Conservation (phyloP, 768 basidiomycete species). For the Pleurotus tuoliensis region DNA sequence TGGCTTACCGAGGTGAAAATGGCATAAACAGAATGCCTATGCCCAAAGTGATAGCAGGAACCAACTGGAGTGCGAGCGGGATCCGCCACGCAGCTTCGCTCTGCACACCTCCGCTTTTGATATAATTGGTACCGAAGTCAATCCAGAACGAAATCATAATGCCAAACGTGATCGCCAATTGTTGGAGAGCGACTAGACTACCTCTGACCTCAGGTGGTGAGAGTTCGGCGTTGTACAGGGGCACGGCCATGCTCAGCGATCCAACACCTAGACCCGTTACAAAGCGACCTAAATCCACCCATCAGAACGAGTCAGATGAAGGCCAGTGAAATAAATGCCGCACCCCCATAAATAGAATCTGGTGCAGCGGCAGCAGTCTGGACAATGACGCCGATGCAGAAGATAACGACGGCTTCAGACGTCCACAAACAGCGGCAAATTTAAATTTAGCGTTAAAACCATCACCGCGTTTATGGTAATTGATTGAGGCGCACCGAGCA, state of each 20-base stretch:
- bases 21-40: conserved; percentile 75
- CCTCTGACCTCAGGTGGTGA: conserved; percentile 82
- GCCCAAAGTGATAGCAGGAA: conserved; percentile 69
- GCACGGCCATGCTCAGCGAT: conserved; percentile 79
- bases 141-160: conserved; percentile 66
- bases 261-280: conserved; percentile 81
- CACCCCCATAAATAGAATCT: conserved; percentile 63
- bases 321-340: not conserved
- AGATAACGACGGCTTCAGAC: conserved; percentile 47
- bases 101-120: conserved; percentile 54
- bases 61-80: conserved; percentile 69
- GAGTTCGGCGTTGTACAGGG: conserved; percentile 69
- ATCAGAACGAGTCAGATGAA: too few species aligned
- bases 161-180: conserved; percentile 78
- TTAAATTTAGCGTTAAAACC: too few species aligned
- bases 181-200: conserved; percentile 76
- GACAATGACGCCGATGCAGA: conserved; percentile 71
- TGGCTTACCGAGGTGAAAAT: conserved; percentile 62
- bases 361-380: conserved; percentile 58
- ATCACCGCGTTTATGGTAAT: not conserved
- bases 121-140: conserved; percentile 63
- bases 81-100: conserved; percentile 73
- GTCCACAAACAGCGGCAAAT: too few species aligned
- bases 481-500: conserved; percentile 38
- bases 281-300: conserved; percentile 46